phyloP scores from a whole-genome alignment of 2,329 filamentous ascomycete species.

The Scedosporium aurantiacum region DNA sequence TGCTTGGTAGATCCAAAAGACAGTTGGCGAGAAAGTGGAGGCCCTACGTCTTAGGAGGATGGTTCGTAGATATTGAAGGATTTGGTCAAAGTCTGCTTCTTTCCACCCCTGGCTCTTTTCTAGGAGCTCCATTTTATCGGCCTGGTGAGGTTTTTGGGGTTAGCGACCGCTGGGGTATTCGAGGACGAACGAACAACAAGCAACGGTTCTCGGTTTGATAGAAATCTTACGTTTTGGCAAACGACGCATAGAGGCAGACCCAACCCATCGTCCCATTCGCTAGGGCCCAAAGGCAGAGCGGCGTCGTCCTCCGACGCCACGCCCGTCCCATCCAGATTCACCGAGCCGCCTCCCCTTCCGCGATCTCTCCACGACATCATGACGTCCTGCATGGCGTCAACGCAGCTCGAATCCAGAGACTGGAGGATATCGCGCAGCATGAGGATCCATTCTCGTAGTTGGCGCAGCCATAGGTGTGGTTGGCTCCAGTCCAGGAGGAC shows the following conservation, averaged over 20 bases:
- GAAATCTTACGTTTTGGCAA: slow-evolving; percentile 73
- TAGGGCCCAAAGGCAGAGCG: slow-evolving; percentile 68
- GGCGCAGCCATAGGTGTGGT: slow-evolving; percentile 84
- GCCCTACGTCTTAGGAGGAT: slow-evolving; percentile 71
- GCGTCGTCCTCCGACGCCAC: slow-evolving; percentile 53
- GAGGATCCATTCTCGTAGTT: slow-evolving; percentile 81
- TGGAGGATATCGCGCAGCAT: slow-evolving; percentile 68
- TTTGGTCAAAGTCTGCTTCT: slow-evolving; percentile 92
- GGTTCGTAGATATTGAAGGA: slow-evolving; percentile 85
- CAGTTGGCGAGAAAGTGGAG: slow-evolving; percentile 3
- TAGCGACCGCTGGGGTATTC: neutral
- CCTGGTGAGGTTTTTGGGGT: slow-evolving; percentile 37
- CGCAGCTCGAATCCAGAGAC: slow-evolving; percentile 63
- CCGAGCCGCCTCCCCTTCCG: slow-evolving; percentile 52
- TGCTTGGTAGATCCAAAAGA: neutral
- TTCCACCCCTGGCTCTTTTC: slow-evolving; percentile 89
- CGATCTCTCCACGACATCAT: slow-evolving; percentile 72
- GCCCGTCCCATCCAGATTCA: slow-evolving; percentile 50
- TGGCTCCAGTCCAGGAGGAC: slow-evolving; percentile 93
- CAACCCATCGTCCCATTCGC: slow-evolving; percentile 86
- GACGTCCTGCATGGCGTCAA: slow-evolving; percentile 75
- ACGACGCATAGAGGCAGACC: slow-evolving; percentile 84
- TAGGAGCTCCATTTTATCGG: slow-evolving; percentile 80
- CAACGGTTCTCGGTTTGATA: neutral
- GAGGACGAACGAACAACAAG: slow-evolving; percentile 10